These are phyloP conservation scores for Pistacia vera DNA, from an alignment of 345 rosid genomes.

Conservation along the genomic window DNA sequence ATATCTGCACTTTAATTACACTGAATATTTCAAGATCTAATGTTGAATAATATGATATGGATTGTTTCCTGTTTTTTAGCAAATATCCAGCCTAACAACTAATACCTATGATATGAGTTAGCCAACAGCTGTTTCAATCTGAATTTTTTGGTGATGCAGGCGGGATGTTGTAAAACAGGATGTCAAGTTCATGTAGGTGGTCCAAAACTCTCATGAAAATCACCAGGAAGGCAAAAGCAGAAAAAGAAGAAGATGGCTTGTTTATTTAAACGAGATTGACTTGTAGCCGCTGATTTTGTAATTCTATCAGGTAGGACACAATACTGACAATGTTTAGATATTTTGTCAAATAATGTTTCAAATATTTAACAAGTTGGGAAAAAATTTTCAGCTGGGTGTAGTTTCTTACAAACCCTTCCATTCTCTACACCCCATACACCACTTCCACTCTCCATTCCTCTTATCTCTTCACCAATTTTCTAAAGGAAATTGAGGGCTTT, in stretches of 20 bases:
- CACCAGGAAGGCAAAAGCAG: constrained; percentile 14
- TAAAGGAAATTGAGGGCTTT: too few species aligned
- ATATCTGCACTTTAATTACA: not conserved
- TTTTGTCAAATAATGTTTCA: not conserved
- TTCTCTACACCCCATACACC: too few species aligned
- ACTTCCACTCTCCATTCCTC: too few species aligned
- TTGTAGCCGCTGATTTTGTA: constrained; percentile 42
- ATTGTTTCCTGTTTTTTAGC: too few species aligned
- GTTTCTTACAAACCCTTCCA: too few species aligned
- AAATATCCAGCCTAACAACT: too few species aligned
- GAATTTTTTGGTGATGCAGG: constrained; percentile 31
- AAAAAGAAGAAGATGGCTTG: constrained; percentile 42
- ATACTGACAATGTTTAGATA: not conserved
- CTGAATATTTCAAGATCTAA: not conserved
- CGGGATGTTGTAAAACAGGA: constrained; percentile 39
- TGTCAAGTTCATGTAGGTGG: constrained; percentile 36
- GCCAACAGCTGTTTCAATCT: too few species aligned
- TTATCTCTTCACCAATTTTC: too few species aligned
- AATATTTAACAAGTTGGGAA: not conserved
- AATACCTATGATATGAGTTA: too few species aligned
- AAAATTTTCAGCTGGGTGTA: constrained; percentile 37
- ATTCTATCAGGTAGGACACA: constrained; percentile 38
- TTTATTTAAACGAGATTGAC: constrained; percentile 42
- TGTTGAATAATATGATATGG: too few species aligned
- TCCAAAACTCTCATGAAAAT: constrained; percentile 28